Conservation (phyloP, 352 stramenopile species). For the Pythium insidiosum region DNA sequence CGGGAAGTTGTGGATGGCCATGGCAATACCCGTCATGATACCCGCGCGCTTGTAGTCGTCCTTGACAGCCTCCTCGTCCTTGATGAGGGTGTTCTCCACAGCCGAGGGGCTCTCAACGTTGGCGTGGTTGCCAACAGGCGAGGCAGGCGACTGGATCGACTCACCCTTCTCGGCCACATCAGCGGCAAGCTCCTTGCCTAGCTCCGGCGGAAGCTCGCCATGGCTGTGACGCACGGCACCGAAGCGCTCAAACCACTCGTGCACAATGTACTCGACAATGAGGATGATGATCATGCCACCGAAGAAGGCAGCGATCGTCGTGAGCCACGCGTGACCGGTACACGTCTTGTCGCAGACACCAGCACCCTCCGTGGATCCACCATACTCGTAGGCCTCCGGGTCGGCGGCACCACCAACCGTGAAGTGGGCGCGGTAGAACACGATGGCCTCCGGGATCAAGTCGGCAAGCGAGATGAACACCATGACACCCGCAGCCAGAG, state of each 20-base stretch:
- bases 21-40: constrained; percentile 90
- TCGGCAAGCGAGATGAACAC: constrained; percentile 70
- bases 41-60: constrained; percentile 73
- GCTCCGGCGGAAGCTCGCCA: constrained; percentile 11
- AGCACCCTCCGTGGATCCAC: constrained; percentile 16
- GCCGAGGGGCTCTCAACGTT: constrained; percentile 2
- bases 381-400: constrained; percentile 60
- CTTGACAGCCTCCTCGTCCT: constrained; percentile 20
- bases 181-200: constrained; percentile 12
- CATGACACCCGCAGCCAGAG: constrained; percentile 71
- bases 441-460: constrained; percentile 46
- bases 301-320: constrained; percentile 43
- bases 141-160: constrained; percentile 18
- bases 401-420: constrained; percentile 39
- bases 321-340: constrained; percentile 48
- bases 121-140: not conserved
- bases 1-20: constrained; percentile 97
- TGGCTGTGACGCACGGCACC: constrained; percentile 22
- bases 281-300: constrained; percentile 56
- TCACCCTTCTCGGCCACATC: constrained; percentile 16
- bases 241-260: constrained; percentile 25
- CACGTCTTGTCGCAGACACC: constrained; percentile 57
- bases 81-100: constrained; percentile 3
- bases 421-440: constrained; percentile 47
- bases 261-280: constrained; percentile 54